These are phyloP conservation scores for Sclerotinia minor DNA, from an alignment of 2,329 filamentous ascomycete genomes.

Conservation along the genomic window DNA sequence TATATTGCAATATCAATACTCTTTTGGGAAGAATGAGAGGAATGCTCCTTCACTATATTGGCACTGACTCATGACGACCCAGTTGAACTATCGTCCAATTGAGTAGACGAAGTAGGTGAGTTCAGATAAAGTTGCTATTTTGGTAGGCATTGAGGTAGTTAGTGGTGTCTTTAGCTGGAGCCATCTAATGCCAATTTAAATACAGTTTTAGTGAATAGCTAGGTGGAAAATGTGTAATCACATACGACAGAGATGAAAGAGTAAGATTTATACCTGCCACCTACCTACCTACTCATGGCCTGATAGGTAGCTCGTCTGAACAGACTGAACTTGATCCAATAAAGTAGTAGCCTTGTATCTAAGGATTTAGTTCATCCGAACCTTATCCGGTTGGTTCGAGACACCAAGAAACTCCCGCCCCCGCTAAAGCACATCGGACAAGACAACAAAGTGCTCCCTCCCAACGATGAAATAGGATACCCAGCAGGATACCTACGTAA, in stretches of 20 bases:
- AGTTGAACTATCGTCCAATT: neutral
- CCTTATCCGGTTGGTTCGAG: neutral
- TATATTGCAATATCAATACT: neutral
- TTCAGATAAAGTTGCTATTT: neutral
- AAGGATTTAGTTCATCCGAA: neutral
- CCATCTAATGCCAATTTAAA: neutral
- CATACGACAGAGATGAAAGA: neutral
- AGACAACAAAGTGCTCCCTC: conserved; percentile 9
- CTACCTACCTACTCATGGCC: too few relatives aligned
- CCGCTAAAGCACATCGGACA: conserved; percentile 20
- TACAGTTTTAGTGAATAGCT: neutral
- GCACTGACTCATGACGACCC: neutral
- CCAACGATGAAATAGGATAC: conserved; percentile 15
- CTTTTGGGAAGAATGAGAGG: neutral
- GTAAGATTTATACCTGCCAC: neutral
- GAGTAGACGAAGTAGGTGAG: neutral
- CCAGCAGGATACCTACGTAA: conserved; percentile 19
- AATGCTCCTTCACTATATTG: neutral
- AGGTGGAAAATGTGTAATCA: too few relatives aligned
- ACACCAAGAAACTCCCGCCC: neutral
- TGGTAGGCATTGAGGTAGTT: too few relatives aligned
- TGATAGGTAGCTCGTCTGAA: neutral
- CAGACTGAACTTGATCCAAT: neutral
- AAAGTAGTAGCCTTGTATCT: neutral
- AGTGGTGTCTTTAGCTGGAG: neutral